Evolutionary conservation across 2,329 filamentous ascomycete species (phyloP), one percentile per base, ranked within the genome.

Genomic region (Fusarium sp.): DNA sequence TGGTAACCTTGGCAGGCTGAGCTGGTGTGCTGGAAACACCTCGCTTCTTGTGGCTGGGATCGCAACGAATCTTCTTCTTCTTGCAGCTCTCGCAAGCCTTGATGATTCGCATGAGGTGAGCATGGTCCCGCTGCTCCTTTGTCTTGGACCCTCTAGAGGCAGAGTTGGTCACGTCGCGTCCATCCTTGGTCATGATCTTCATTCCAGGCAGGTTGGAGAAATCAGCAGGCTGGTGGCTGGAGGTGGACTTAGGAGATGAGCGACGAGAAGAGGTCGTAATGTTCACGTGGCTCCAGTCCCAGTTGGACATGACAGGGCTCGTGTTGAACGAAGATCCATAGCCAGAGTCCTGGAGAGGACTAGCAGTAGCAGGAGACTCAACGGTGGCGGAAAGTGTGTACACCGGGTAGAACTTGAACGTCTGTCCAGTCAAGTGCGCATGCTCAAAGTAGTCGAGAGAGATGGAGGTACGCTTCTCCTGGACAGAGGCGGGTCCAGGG

Each of bases 91-190:
- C 85, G 74, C 88, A 90, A n/a, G 88, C 88, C 79, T 89, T 89
- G 75, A 89, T 86, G 73, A 88, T 87, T 61, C 88, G 82, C 86
- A 90, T 90, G 45, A 89, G 78, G 68, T 89, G 87, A 7, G 88
- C 88, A 72, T 89, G 88, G 52, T 89, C 87, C 32, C 88, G 83
- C 80, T 90, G 88, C 80, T 89, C 88, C 81, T 88, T 88, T 51
- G 88, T 88, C 79, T 89, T 90, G 75, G 84, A 87, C 32, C 87
- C 87, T 38, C 88, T 83, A 17, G 86, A 87, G 15, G 86, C 86
- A 55, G 84, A 83, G 75, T 88, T 86, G 43, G 88, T 90, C 56
- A 90, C 84, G 73, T 90, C 88, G 40, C 79, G 78, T 46, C 88
- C 88, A 65, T 88, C 87, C 74, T 83, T 85, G 58, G 88, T 90